A percentile compares a stretch with the other conserved stretches of the same genome.
phyloP scores from a whole-genome alignment of 176 grass and related monocot species.

The Sorghum bicolor region Sorghum_bicolor_NCBIv3 NC_012879.2:11964501-11965000 shows the following conservation, averaged over 20 bases:
- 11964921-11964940: not conserved
- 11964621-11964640: not conserved
- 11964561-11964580: not conserved
- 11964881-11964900: not conserved
- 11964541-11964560: not conserved
- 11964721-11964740: not conserved
- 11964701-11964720: not conserved
- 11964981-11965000: not conserved
- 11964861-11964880: not conserved
- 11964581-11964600: not conserved
- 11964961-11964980: not conserved
- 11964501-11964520: not conserved
- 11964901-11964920: not conserved
- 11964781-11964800: constrained; percentile 6
- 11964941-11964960: not conserved
- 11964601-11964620: not conserved
- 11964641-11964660: not conserved
- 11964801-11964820: not conserved
- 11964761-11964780: not conserved
- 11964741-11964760: not conserved
- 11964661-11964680: not conserved
- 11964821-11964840: not conserved
- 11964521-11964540: not conserved
- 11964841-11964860: not conserved
- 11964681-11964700: not conserved